phyloP scores from a whole-genome alignment of 192 early-diverging fungal genomes.

The Radiomyces spectabilis region DNA sequence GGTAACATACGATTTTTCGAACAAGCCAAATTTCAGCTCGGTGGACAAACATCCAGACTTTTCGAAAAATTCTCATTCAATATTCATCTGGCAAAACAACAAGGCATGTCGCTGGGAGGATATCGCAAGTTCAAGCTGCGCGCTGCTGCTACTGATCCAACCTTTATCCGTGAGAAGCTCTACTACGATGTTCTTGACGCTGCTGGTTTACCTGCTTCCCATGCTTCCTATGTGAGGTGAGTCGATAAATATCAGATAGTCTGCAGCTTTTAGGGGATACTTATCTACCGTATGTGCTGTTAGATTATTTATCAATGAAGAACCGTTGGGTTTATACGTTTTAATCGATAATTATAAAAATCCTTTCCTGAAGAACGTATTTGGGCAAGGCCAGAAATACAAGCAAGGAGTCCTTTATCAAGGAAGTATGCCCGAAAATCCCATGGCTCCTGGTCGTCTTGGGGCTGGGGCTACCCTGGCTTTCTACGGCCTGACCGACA shows the following conservation, averaged over 20 bases:
- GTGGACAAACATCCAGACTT: constrained; percentile 11
- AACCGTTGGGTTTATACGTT: constrained; percentile 3
- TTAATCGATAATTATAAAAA: constrained; percentile 2
- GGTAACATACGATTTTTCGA: neutral
- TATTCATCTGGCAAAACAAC: constrained; percentile 10
- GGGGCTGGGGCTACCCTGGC: too few species aligned
- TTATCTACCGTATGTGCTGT: neutral
- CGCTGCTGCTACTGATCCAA: constrained; percentile 12
- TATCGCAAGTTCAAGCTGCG: constrained; percentile 20
- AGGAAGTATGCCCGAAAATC: neutral
- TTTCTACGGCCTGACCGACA: too few species aligned
- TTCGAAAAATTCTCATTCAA: constrained; percentile 21
- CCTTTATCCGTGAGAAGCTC: constrained; percentile 21
- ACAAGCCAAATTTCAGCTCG: constrained; percentile 2
- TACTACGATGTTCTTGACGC: constrained; percentile 4
- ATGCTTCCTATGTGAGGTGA: constrained; percentile 19
- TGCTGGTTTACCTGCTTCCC: constrained; percentile 4
- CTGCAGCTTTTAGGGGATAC: neutral
- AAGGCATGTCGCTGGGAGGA: constrained; percentile 1
- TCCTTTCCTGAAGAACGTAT: neutral
- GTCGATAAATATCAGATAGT: neutral
- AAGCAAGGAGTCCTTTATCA: constrained; percentile 4
- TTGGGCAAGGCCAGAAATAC: neutral
- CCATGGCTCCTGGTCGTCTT: constrained; percentile 9
- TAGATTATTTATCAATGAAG: constrained; percentile 15